phyloP scores from a whole-genome alignment of 495 filamentous ascomycete genomes.

The Antarctomyces pellizariae region DNA sequence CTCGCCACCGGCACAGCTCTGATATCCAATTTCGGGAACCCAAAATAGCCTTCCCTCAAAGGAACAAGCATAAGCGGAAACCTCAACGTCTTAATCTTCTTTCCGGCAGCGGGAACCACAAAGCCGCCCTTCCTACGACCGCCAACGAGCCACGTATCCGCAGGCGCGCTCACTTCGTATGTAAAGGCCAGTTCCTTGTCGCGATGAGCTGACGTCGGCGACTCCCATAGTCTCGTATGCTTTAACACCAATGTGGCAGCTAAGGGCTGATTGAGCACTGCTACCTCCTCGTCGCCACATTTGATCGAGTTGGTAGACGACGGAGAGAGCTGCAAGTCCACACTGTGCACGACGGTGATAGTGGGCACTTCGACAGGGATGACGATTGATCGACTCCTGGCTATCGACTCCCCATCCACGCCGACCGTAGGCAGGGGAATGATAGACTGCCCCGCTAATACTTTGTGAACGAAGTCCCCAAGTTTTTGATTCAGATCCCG shows the following conservation, averaged over 20 bases:
- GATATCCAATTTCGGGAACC: conserved; percentile 61
- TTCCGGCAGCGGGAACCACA: conserved; percentile 21
- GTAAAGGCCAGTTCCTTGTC: conserved; percentile 45
- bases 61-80: conserved; percentile 51
- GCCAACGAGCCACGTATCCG: conserved; percentile 65
- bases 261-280: conserved; percentile 43
- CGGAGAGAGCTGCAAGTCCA: conserved; percentile 32
- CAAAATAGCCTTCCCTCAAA: conserved; percentile 46
- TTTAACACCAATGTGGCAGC: conserved; percentile 44
- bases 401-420: conserved; percentile 5
- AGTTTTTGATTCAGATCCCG: no score
- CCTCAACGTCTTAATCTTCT: conserved; percentile 17
- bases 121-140: conserved; percentile 63
- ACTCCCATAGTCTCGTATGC: conserved; percentile 64
- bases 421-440: conserved; percentile 12
- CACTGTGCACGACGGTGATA: conserved; percentile 64
- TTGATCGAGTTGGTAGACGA: conserved; percentile 10
- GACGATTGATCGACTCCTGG: conserved; percentile 22
- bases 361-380: conserved; percentile 75
- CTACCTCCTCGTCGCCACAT: conserved; percentile 15
- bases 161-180: conserved; percentile 56
- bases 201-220: conserved; percentile 13
- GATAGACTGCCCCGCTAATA: no score
- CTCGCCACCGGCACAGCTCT: conserved; percentile 21
- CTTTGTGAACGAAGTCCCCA: conserved; percentile 14